These are phyloP conservation scores for Olyra latifolia DNA, from an alignment of 176 grass and related monocot genomes.

Conservation along the genomic window DNA sequence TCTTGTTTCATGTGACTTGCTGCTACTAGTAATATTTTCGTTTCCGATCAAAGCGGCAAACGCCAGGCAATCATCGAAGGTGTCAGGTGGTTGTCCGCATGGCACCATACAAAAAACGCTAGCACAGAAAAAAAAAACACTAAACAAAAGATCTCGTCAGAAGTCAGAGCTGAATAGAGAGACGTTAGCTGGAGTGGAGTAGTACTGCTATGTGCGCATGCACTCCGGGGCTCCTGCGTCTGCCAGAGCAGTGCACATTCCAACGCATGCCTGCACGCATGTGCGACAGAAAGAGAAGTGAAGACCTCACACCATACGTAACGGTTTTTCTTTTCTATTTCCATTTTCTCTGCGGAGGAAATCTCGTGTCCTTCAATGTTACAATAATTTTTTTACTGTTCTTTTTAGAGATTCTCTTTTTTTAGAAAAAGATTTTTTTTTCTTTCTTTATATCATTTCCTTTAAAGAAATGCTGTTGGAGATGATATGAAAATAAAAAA, in stretches of 20 bases:
- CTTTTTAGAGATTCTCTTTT: no score
- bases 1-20: constrained; percentile 29
- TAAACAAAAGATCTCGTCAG: constrained; percentile 20
- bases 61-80: constrained; percentile 20
- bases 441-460: no score
- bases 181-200: no score
- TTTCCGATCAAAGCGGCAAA: not conserved
- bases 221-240: not conserved
- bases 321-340: no score
- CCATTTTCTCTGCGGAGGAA: no score
- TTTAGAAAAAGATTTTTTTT: no score
- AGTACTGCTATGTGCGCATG: not conserved
- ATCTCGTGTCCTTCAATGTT: no score
- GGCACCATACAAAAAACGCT: constrained; percentile 12
- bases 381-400: no score
- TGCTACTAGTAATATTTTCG: not conserved
- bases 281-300: constrained; percentile 16
- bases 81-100: constrained; percentile 36
- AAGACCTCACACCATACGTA: not conserved
- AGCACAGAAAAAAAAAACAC: not conserved
- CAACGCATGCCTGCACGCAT: constrained; percentile 33
- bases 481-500: no score
- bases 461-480: no score
- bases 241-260: constrained; percentile 30
- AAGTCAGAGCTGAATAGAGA: constrained; percentile 11